Evolutionary conservation across 2,329 filamentous ascomycete species (phyloP).

Genomic region (Coniosporium tulheliwenetii): DNA sequence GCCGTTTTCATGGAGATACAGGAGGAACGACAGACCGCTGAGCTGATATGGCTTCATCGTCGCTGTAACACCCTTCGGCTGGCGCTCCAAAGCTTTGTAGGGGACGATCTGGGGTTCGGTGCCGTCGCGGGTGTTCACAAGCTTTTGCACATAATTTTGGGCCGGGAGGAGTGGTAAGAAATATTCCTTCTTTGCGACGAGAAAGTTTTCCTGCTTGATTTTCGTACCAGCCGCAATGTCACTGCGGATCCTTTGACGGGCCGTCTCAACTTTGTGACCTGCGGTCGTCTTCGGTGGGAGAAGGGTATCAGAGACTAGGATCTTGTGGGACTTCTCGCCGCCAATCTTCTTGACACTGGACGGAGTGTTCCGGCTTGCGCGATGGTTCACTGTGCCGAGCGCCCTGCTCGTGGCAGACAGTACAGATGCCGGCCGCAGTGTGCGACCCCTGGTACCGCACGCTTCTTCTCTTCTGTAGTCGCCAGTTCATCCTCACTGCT

Average conservation of each 20-base stretch:
- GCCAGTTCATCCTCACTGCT: constrained; percentile 10
- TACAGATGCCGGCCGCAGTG: background rate
- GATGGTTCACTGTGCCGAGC: background rate
- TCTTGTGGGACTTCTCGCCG: constrained; percentile 1
- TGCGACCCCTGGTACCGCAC: background rate
- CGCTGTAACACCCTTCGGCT: constrained; percentile 31
- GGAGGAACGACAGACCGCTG: constrained; percentile 32
- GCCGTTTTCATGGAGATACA: constrained; percentile 29
- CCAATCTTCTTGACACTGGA: background rate
- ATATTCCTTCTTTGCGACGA: constrained; percentile 26
- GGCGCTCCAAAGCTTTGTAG: constrained; percentile 24
- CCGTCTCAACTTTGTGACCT: constrained; percentile 13
- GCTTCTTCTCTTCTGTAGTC: background rate
- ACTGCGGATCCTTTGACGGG: constrained; percentile 22
- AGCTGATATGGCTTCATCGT: constrained; percentile 36
- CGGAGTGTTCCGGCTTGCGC: background rate
- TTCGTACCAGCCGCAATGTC: constrained; percentile 26
- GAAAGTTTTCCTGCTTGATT: constrained; percentile 28
- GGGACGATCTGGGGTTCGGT: constrained; percentile 13
- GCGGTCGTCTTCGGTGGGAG: constrained; percentile 1
- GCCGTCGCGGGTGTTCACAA: constrained; percentile 9
- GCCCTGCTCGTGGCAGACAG: background rate
- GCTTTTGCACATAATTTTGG: constrained; percentile 26
- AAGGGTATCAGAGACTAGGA: constrained; percentile 6
- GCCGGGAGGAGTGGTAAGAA: constrained; percentile 31